phyloP scores from a whole-genome alignment of 2,329 filamentous ascomycete genomes.

The Aspergillus jensenii region DNA sequence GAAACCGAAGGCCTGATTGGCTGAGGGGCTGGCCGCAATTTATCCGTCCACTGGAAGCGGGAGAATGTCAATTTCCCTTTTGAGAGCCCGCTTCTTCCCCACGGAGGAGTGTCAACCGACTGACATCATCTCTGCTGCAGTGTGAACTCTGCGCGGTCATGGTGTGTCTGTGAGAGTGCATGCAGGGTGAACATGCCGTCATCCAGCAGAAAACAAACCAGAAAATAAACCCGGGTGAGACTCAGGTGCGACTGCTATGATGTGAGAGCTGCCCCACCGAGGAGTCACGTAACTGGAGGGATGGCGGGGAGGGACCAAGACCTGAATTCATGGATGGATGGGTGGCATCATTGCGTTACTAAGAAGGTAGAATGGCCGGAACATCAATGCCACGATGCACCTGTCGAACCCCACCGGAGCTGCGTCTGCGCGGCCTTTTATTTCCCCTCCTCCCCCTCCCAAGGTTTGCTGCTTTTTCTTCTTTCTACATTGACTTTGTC shows the following conservation, averaged over 20 bases:
- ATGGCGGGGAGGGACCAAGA: background rate
- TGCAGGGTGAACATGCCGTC: no score
- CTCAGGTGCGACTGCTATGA: background rate
- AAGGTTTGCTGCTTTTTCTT: background rate
- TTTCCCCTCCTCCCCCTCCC: background rate
- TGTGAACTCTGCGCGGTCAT: no score
- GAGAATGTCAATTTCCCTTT: background rate
- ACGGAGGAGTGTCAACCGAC: background rate
- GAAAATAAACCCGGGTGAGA: no score
- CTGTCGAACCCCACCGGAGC: constrained; percentile 17
- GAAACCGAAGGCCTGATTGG: background rate
- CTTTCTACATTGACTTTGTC: background rate
- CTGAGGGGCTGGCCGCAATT: background rate
- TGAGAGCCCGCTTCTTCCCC: background rate
- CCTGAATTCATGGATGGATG: background rate
- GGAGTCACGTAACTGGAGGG: background rate
- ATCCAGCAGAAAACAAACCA: no score
- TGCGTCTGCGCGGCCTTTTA: constrained; percentile 5
- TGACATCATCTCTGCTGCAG: background rate
- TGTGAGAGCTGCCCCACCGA: background rate
- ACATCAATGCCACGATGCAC: background rate
- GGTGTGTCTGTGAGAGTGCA: no score
- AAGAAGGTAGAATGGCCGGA: background rate
- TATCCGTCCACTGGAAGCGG: background rate
- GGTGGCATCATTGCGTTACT: background rate